Conservation (phyloP, 2,329 filamentous ascomycete genomes). For the Sporothrix dimorphospora region DNA sequence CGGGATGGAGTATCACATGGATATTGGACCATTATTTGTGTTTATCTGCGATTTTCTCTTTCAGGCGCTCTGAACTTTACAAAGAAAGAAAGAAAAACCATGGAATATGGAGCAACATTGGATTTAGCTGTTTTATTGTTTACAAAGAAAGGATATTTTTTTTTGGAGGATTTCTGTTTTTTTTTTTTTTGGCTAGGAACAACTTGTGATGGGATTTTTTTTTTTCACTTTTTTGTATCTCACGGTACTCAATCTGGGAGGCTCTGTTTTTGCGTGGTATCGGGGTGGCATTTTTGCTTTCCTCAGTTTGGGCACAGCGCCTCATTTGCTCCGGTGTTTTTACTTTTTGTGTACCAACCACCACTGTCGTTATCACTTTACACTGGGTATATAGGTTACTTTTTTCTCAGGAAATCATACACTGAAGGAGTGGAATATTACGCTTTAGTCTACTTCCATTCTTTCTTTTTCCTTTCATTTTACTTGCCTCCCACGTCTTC, state of each 20-base stretch:
- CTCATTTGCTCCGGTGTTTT: background rate
- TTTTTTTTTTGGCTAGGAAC: background rate
- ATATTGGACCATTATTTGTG: background rate
- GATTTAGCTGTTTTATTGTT: background rate
- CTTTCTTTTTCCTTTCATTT: background rate
- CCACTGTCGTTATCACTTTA: background rate
- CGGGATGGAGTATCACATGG: background rate
- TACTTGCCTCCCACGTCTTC: background rate
- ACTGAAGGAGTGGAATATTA: background rate
- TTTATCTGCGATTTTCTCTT: background rate
- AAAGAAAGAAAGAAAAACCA: background rate
- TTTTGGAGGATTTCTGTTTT: background rate
- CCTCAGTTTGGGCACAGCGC: background rate
- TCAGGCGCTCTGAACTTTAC: background rate
- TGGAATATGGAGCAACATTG: background rate
- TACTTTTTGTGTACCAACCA: background rate
- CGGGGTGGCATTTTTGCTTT: background rate
- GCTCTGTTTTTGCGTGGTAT: background rate
- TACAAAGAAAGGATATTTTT: background rate
- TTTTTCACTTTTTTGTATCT: background rate
- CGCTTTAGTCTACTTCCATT: background rate
- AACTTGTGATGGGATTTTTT: background rate
- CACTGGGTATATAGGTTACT: conserved; percentile 9
- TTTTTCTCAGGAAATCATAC: background rate
- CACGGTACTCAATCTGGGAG: background rate